Evolutionary conservation across 2,329 filamentous ascomycete genomes (phyloP).

Genomic region (Cyclaneusma minus): DNA sequence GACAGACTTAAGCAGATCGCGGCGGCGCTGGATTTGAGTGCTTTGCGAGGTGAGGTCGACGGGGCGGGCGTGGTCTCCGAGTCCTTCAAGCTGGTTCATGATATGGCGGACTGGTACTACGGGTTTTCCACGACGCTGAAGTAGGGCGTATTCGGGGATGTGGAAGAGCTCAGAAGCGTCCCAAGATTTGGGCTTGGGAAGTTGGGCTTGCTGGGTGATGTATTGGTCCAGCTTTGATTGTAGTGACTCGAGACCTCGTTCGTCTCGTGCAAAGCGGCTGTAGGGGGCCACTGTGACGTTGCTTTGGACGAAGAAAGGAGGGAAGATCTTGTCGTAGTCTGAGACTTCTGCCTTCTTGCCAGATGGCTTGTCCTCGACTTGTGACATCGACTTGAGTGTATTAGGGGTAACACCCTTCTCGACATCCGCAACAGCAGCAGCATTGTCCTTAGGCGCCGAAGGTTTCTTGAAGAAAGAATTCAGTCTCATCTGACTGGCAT

Average conservation of each 20-base stretch:
- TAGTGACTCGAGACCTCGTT: constrained; percentile 35
- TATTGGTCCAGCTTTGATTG: constrained; percentile 35
- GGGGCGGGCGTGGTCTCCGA: constrained; percentile 10
- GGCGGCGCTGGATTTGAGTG: constrained; percentile 13
- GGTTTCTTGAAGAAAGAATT: constrained; percentile 12
- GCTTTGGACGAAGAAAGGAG: constrained; percentile 65
- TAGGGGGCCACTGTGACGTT: constrained; percentile 53
- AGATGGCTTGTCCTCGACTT: constrained; percentile 14
- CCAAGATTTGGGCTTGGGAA: constrained; percentile 26
- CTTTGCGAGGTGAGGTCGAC: constrained; percentile 19
- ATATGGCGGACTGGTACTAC: constrained; percentile 15
- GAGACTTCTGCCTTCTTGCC: constrained; percentile 21
- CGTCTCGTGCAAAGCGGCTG: constrained; percentile 39
- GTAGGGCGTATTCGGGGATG: constrained; percentile 20
- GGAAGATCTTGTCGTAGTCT: constrained; percentile 56
- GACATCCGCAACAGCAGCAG: constrained; percentile 1
- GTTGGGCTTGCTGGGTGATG: constrained; percentile 29
- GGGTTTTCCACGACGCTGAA: constrained; percentile 25
- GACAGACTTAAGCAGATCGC: constrained; percentile 9
- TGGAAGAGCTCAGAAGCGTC: constrained; percentile 30
- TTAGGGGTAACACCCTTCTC: constrained; percentile 1
- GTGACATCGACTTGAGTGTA: constrained; percentile 8
- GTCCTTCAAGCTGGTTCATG: constrained; percentile 15
- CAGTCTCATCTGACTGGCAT: constrained; percentile 27
- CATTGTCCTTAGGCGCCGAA: constrained; percentile 6